phyloP scores from a whole-genome alignment of 768 basidiomycete species.

The Mycena galopus region DNA sequence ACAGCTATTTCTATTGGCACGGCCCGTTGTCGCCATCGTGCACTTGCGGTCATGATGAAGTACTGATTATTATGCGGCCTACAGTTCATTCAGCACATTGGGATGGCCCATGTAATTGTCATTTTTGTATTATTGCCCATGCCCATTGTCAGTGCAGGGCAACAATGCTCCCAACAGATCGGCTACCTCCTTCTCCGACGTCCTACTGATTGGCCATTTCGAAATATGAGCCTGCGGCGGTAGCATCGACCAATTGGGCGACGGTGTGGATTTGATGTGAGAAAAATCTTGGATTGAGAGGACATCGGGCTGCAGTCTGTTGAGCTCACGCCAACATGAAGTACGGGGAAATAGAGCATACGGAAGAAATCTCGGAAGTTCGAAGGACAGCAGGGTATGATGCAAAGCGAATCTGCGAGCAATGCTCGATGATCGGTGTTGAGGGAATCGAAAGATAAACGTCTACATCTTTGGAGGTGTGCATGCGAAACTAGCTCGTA shows the following conservation, averaged over 20 bases:
- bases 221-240: conserved; percentile 31
- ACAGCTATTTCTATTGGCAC: no score
- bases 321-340: background rate
- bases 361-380: conserved; percentile 27
- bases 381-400: conserved; percentile 63
- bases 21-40: no score
- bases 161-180: conserved; percentile 19
- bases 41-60: no score
- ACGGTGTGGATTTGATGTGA: conserved; percentile 80
- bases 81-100: no score
- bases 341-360: background rate
- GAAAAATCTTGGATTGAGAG: conserved; percentile 86
- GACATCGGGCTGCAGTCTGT: conserved; percentile 48
- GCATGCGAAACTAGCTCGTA: conserved; percentile 84
- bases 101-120: no score
- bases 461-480: conserved; percentile 72
- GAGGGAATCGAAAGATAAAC: conserved; percentile 78
- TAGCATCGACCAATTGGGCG: conserved; percentile 78
- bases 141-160: background rate
- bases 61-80: no score
- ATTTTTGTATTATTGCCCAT: background rate
- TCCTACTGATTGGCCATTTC: conserved; percentile 40
- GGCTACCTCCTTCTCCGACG: conserved; percentile 32
- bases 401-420: conserved; percentile 71
- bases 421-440: conserved; percentile 87